phyloP scores from a whole-genome alignment of 495 filamentous ascomycete genomes.

The Pyrenopolyporus hunteri region DNA sequence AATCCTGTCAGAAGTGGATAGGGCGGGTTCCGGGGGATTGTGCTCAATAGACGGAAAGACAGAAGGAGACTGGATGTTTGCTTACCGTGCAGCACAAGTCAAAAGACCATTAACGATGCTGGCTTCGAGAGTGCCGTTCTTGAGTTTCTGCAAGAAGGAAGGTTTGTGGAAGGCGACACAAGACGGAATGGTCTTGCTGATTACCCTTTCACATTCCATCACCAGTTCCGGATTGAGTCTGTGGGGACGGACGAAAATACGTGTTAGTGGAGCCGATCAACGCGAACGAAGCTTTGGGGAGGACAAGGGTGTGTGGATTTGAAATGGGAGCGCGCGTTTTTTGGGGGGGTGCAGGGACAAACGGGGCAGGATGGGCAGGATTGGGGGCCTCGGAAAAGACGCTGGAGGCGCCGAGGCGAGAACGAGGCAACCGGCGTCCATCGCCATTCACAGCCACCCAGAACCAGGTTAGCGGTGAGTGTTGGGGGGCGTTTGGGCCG shows the following conservation, averaged over 20 bases:
- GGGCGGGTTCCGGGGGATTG: constrained; percentile 23
- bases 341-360: constrained; percentile 34
- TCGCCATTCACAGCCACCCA: constrained; percentile 35
- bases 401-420: constrained; percentile 41
- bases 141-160: constrained; percentile 56
- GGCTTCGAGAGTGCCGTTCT: constrained; percentile 52
- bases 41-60: constrained; percentile 2
- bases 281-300: constrained; percentile 36
- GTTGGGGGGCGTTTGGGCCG: constrained; percentile 23
- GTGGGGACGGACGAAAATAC: constrained; percentile 36
- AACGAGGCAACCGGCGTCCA: constrained; percentile 39
- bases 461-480: constrained; percentile 12
- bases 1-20: constrained; percentile 37
- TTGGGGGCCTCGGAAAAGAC: constrained; percentile 16
- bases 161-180: constrained; percentile 61
- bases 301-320: constrained; percentile 33
- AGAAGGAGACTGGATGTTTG: constrained; percentile 9
- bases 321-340: constrained; percentile 26
- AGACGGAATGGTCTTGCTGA: constrained; percentile 56
- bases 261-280: constrained; percentile 42
- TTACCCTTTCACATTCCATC: constrained; percentile 57
- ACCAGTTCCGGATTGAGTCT: constrained; percentile 57
- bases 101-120: constrained; percentile 57
- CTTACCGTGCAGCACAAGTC: constrained; percentile 56
- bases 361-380: constrained; percentile 14